Evolutionary conservation across 805 yeast genomes (phyloP).

Genomic region (Candida orba): DNA sequence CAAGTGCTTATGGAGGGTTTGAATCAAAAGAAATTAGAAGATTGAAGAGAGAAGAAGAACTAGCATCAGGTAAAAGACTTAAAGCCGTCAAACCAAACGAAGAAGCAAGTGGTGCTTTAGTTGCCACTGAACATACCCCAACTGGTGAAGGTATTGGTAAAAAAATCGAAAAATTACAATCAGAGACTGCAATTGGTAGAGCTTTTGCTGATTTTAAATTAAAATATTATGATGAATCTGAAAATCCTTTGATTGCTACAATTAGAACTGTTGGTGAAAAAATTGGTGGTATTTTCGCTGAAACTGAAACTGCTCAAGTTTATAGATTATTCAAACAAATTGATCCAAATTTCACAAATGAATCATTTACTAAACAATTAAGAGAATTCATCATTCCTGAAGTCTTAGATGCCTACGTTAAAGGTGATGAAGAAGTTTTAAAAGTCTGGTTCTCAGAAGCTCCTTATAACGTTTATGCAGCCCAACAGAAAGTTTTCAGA

Average conservation of each 20-base stretch:
- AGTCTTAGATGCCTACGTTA: constrained; percentile 87
- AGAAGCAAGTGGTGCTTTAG: constrained; percentile 75
- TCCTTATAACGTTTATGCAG: constrained; percentile 89
- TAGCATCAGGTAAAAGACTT: constrained; percentile 51
- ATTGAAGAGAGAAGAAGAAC: constrained; percentile 56
- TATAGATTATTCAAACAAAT: constrained; percentile 74
- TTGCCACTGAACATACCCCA: constrained; percentile 74
- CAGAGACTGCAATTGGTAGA: constrained; percentile 65
- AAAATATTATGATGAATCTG: constrained; percentile 83
- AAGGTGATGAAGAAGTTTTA: constrained; percentile 77
- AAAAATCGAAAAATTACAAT: constrained; percentile 58
- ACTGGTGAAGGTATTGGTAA: constrained; percentile 62
- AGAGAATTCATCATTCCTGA: constrained; percentile 94
- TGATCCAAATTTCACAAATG: constrained; percentile 83
- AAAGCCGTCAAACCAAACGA: constrained; percentile 71
- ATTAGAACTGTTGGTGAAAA: constrained; percentile 76
- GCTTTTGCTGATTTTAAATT: constrained; percentile 51
- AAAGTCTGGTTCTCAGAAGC: constrained; percentile 95
- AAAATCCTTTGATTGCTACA: constrained; percentile 79
- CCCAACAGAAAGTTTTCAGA: constrained; percentile 84
- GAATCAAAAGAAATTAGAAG: constrained; percentile 78
- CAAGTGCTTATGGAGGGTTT: constrained; percentile 87
- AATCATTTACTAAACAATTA: constrained; percentile 70
- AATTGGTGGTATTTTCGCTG: constrained; percentile 75
- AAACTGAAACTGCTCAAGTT: constrained; percentile 95